Evolutionary conservation across 2,329 filamentous ascomycete genomes (phyloP).

Genomic region (Phialocephala subalpina): DNA sequence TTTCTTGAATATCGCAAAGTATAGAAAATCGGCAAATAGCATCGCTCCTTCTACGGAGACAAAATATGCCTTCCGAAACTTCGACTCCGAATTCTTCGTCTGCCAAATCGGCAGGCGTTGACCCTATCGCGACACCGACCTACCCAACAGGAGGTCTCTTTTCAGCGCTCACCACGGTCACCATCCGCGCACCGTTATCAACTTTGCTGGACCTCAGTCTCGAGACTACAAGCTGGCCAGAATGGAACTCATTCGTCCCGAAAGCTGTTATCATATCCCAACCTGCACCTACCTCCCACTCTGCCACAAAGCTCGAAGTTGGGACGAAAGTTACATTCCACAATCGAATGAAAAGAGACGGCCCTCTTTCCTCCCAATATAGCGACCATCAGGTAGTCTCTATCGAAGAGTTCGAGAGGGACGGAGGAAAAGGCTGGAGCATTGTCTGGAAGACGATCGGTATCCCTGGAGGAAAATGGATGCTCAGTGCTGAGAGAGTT

Average conservation of each 20-base stretch:
- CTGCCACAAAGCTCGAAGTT: slow-evolving; percentile 5
- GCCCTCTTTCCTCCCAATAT: neutral
- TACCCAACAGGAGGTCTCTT: slow-evolving; percentile 17
- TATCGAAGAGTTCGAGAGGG: slow-evolving; percentile 12
- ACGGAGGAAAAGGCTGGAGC: slow-evolving; percentile 8
- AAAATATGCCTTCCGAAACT: neutral
- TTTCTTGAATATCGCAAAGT: neutral
- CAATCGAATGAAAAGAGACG: slow-evolving; percentile 14
- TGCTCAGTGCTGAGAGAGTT: slow-evolving; percentile 15
- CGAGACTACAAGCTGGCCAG: slow-evolving; percentile 22
- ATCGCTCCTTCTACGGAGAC: neutral
- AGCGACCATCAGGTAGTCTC: slow-evolving; percentile 17
- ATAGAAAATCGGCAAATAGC: neutral
- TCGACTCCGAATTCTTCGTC: slow-evolving; percentile 7
- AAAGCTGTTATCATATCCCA: slow-evolving; percentile 64
- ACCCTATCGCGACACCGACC: slow-evolving; percentile 19
- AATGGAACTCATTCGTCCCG: slow-evolving; percentile 63
- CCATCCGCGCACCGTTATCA: slow-evolving; percentile 16
- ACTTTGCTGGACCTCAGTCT: slow-evolving; percentile 19
- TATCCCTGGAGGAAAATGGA: slow-evolving; percentile 11
- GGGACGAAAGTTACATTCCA: slow-evolving; percentile 16
- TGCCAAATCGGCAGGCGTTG: slow-evolving; percentile 8
- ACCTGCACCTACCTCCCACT: neutral
- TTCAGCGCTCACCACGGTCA: slow-evolving; percentile 15
- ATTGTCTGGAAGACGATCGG: slow-evolving; percentile 23